phyloP scores from a whole-genome alignment of 2,329 filamentous ascomycete species.

The Geosmithia flava region DNA sequence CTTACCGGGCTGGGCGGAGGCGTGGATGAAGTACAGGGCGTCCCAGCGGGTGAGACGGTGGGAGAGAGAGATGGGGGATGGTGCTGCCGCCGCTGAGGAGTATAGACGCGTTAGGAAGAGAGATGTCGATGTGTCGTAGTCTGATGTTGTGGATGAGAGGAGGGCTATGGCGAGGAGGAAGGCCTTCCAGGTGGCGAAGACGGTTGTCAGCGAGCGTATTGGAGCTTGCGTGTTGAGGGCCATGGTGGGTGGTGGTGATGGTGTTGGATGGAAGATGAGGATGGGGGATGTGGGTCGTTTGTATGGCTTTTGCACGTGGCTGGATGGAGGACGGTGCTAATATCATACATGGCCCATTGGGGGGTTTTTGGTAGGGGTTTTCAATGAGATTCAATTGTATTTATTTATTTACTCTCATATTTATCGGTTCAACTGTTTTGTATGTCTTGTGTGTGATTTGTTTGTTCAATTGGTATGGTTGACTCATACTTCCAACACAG shows the following conservation, averaged over 20 bases:
- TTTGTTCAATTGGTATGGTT: no score
- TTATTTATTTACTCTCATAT: no score
- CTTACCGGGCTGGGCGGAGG: slow-evolving; percentile 26
- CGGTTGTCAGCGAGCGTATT: slow-evolving; percentile 10
- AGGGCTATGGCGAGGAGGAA: slow-evolving; percentile 51
- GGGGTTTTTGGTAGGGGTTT: no score
- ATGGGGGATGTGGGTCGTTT: not conserved
- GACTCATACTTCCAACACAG: no score
- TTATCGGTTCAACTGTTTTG: no score
- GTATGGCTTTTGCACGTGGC: not conserved
- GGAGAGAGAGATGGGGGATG: slow-evolving; percentile 24
- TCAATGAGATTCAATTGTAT: no score
- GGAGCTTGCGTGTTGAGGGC: slow-evolving; percentile 8
- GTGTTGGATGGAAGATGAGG: not conserved
- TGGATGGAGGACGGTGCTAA: not conserved
- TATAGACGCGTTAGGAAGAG: slow-evolving; percentile 24
- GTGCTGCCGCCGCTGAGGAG: slow-evolving; percentile 7
- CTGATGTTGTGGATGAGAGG: slow-evolving; percentile 37
- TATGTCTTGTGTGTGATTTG: no score
- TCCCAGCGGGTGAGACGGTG: slow-evolving; percentile 63
- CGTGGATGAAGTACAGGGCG: slow-evolving; percentile 60
- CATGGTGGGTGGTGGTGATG: slow-evolving; percentile 4
- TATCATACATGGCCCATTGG: no score
- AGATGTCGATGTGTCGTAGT: slow-evolving; percentile 70
- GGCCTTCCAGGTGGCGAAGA: slow-evolving; percentile 55